Base-by-base conservation (phyloP, 768 basidiomycete species). In the Austroboletus festivus region DNA sequence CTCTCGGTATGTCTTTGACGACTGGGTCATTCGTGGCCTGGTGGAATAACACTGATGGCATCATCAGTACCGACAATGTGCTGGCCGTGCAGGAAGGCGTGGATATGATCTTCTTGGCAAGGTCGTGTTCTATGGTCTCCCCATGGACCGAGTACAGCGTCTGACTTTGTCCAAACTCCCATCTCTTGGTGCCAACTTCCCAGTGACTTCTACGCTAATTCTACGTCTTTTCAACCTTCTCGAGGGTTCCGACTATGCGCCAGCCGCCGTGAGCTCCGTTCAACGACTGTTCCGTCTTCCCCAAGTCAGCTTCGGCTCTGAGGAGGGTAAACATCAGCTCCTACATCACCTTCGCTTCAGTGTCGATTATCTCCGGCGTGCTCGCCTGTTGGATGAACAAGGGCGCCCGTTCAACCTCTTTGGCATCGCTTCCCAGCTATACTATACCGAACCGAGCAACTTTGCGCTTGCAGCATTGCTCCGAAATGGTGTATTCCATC, bases 31-130 rank as follows among this genome's bases (percentile, higher is more conserved):
- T 11, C 11, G 9, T n/a, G n/a, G n/a, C n/a, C n/a, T 35, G n/a
- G 2, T 10, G 22, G 15, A 26, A 18, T 12, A 6, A 22, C 33
- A 45, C 46, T 54, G 52, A 51, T 28, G 23, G 28, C 28, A 5
- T 11, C 11, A 44, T 26, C 55, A 83, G 82, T 87, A 83, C 60
- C 80, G 86, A 11, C 85, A 87, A 73, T 85, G 83, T 50, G 77
- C 83, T 38, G 86, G 86, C 47, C 76, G 85, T 61, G 85, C 85
- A 34, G 85, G 86, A 48, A 77, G 86, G 37, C 76, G 86, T 57
- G 86, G 85, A 2, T 86, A 74, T 50, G 85, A 87, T 56, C 73
- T 82, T 6, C 70, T 83, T 0, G 85, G 86, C 7, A 83, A 83
- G 44, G 85, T 87, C 33, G 71, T 88, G 2, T 88, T 89, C 68